These are phyloP conservation scores for Nannizzia gypsea DNA, from an alignment of 2,329 filamentous ascomycete genomes.

Conservation along the genomic window DNA sequence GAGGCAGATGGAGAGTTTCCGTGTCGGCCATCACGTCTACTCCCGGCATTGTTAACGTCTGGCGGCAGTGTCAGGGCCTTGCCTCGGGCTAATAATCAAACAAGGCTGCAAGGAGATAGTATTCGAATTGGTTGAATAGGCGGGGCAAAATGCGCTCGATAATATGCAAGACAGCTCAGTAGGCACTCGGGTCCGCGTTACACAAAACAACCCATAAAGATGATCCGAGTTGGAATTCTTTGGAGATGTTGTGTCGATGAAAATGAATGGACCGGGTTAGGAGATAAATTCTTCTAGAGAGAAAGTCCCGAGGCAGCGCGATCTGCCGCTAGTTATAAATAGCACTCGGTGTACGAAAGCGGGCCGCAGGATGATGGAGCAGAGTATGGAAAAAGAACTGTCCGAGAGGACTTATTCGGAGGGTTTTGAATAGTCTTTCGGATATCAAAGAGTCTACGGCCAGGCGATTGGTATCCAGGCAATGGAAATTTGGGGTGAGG, in stretches of 20 bases:
- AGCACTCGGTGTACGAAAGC: not conserved
- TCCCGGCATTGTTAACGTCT: not conserved
- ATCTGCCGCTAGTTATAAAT: not conserved
- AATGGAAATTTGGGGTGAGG: not conserved
- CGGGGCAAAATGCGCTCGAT: not conserved
- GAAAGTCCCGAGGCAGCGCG: no score
- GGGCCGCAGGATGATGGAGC: not conserved
- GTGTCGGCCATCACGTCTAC: not conserved
- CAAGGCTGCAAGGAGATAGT: not conserved
- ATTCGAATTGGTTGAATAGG: not conserved
- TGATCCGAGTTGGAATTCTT: not conserved
- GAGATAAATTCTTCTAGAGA: not conserved
- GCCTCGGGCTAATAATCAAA: not conserved
- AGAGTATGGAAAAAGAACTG: not conserved
- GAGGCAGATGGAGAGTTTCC: conserved; percentile 40
- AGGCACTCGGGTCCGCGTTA: conserved; percentile 1
- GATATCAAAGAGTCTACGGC: no score
- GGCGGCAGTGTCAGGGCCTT: not conserved
- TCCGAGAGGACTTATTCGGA: not conserved
- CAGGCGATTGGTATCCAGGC: no score
- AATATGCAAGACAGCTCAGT: not conserved
- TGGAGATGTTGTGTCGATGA: not conserved
- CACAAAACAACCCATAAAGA: not conserved
- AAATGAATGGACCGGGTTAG: not conserved
- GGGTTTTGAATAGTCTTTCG: not conserved